phyloP scores from a whole-genome alignment of 106 monocot genomes.

The Dactylorhiza incarnata region DNA sequence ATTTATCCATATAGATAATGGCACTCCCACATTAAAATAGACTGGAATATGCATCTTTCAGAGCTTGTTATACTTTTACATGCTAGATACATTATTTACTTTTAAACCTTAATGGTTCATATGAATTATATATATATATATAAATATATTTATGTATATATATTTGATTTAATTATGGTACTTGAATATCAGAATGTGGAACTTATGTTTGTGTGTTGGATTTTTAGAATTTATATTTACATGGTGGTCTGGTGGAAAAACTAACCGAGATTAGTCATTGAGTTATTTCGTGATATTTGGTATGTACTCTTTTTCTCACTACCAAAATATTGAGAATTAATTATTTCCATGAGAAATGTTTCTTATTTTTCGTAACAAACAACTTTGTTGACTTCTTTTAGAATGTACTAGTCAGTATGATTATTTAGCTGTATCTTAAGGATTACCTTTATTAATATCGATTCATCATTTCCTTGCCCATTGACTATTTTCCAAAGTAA shows the following conservation, averaged over 20 bases:
- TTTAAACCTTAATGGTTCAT: background rate
- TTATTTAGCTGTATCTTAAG: background rate
- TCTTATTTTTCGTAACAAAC: background rate
- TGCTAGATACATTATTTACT: background rate
- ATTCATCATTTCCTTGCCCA: too few species aligned
- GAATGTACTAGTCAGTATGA: background rate
- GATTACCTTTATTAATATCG: background rate
- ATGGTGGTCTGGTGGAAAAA: conserved; percentile 41
- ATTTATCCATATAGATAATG: conserved; percentile 37
- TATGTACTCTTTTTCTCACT: conserved; percentile 16
- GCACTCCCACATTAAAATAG: background rate
- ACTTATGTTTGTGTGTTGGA: conserved; percentile 5
- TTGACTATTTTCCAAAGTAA: too few species aligned
- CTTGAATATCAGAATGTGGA: conserved; percentile 52
- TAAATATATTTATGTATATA: background rate
- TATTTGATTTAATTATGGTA: background rate
- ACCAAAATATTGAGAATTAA: background rate
- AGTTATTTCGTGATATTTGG: conserved; percentile 90
- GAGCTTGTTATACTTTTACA: background rate
- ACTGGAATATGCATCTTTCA: background rate
- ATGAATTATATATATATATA: too few species aligned
- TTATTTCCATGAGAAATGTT: background rate
- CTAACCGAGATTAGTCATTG: conserved; percentile 76
- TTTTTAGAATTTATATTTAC: conserved; percentile 41
- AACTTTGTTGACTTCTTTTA: background rate